Conservation (phyloP, 2,329 filamentous ascomycete genomes). For the Septoria linicola region DNA sequence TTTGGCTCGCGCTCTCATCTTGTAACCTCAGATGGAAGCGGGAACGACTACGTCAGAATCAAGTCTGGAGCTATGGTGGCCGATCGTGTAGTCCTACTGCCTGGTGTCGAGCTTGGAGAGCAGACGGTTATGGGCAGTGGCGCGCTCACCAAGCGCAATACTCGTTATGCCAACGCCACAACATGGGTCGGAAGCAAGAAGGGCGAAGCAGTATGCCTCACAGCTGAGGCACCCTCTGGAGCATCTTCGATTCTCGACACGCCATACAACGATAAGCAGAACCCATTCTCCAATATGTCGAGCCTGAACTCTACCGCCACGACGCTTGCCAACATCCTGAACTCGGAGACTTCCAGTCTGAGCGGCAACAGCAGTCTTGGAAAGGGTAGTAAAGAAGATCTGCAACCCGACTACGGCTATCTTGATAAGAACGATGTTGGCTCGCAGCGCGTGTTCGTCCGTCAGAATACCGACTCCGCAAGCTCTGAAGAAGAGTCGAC, state of each 20-base stretch:
- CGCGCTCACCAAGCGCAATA: conserved; percentile 50
- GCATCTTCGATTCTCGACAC: background rate
- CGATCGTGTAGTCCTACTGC: conserved; percentile 55
- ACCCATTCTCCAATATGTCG: conserved; percentile 17
- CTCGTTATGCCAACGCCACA: conserved; percentile 46
- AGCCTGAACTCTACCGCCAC: conserved; percentile 34
- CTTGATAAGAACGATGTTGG: conserved; percentile 2
- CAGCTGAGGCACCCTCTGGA: conserved; percentile 24
- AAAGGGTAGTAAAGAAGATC: conserved; percentile 8
- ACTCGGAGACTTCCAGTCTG: conserved; percentile 28
- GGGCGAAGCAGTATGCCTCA: conserved; percentile 52
- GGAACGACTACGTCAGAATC: conserved; percentile 51
- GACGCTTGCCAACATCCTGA: conserved; percentile 25
- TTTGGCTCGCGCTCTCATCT: conserved; percentile 58
- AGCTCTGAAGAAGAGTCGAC: conserved; percentile 25
- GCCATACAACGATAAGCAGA: conserved; percentile 20
- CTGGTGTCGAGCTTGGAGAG: conserved; percentile 52
- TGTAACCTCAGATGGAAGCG: conserved; percentile 53
- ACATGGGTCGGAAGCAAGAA: conserved; percentile 56
- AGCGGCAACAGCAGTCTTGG: conserved; percentile 11
- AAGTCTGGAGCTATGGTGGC: conserved; percentile 56
- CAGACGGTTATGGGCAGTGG: conserved; percentile 56
- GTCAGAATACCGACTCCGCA: conserved; percentile 6
- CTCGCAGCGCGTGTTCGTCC: background rate
- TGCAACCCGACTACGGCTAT: conserved; percentile 8